These are phyloP conservation scores for Paraphoma sp. DNA, from an alignment of 2,329 filamentous ascomycete species.

Conservation along the genomic window DNA sequence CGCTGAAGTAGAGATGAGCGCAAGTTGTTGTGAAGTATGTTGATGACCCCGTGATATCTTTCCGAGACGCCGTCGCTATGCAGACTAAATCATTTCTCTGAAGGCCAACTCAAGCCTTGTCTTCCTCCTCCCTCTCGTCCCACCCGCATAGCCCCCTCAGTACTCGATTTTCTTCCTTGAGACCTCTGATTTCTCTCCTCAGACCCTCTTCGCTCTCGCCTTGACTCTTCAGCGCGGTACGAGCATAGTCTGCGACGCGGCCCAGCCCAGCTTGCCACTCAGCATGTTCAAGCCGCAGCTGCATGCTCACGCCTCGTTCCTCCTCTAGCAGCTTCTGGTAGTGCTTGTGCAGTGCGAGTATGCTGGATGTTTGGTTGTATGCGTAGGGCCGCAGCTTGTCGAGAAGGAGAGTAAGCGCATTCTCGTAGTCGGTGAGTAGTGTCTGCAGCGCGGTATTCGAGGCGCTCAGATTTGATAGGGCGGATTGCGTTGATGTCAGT, in stretches of 20 bases:
- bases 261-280: slow-evolving; percentile 57
- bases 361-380: slow-evolving; percentile 52
- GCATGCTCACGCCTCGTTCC: slow-evolving; percentile 52
- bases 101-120: slow-evolving; percentile 39
- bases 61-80: slow-evolving; percentile 33
- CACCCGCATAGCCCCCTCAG: slow-evolving; percentile 54
- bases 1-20: neutral
- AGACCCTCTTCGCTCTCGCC: slow-evolving; percentile 47
- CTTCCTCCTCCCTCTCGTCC: slow-evolving; percentile 52
- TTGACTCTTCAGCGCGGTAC: slow-evolving; percentile 48
- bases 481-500: slow-evolving; percentile 36
- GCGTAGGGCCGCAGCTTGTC: slow-evolving; percentile 42
- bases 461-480: slow-evolving; percentile 30
- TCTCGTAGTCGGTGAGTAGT: slow-evolving; percentile 52
- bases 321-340: slow-evolving; percentile 54
- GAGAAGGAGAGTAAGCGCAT: slow-evolving; percentile 46
- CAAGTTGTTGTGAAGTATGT: neutral
- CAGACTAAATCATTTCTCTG: neutral
- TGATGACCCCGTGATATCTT: slow-evolving; percentile 10
- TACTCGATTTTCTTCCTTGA: slow-evolving; percentile 58
- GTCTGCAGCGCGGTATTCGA: slow-evolving; percentile 33
- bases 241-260: slow-evolving; percentile 51
- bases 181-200: slow-evolving; percentile 46
- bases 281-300: slow-evolving; percentile 56
- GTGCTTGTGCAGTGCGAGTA: slow-evolving; percentile 55